A percentile compares a stretch with the other conserved stretches of the same genome.
Evolutionary conservation across 768 basidiomycete genomes (phyloP).

Genomic region (Mrakia hoshinonis): DNA sequence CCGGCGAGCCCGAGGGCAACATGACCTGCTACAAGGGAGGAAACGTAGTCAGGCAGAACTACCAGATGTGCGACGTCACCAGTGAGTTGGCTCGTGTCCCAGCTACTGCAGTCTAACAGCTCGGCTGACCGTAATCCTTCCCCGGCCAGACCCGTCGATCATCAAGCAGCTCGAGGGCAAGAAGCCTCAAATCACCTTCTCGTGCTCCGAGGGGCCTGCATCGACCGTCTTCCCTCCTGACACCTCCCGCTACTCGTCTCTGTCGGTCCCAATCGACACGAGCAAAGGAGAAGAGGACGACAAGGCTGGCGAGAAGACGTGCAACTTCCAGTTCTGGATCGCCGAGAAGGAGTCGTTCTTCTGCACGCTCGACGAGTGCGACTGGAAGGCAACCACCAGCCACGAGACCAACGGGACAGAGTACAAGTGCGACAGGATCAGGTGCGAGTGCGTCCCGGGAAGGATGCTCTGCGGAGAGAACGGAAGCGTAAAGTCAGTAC

Average conservation of each 20-base stretch:
- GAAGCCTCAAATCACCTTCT: constrained; percentile 93
- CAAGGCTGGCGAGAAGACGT: constrained; percentile 48
- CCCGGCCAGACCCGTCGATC: constrained; percentile 27
- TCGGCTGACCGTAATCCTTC: not conserved
- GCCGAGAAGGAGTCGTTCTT: constrained; percentile 91
- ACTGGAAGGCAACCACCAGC: constrained; percentile 40
- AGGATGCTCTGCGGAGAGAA: constrained; percentile 92
- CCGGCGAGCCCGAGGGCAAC: constrained; percentile 45
- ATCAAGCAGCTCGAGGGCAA: constrained; percentile 31
- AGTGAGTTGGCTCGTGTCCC: constrained; percentile 51
- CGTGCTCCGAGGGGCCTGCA: constrained; percentile 49
- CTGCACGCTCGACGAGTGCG: constrained; percentile 70
- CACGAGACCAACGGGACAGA: constrained; percentile 61
- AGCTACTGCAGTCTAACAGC: not conserved
- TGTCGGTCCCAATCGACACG: constrained; percentile 29
- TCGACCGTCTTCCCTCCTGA: constrained; percentile 32
- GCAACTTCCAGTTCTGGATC: constrained; percentile 98
- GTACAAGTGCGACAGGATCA: constrained; percentile 73
- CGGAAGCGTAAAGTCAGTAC: constrained; percentile 80
- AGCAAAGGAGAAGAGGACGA: constrained; percentile 39
- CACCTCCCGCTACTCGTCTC: constrained; percentile 24
- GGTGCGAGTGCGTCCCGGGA: constrained; percentile 86
- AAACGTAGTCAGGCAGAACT: constrained; percentile 84
- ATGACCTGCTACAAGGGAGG: constrained; percentile 95
- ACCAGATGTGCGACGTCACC: constrained; percentile 97